Conservation (phyloP, 352 stramenopile genomes). For the Ophiocytium majus region DNA sequence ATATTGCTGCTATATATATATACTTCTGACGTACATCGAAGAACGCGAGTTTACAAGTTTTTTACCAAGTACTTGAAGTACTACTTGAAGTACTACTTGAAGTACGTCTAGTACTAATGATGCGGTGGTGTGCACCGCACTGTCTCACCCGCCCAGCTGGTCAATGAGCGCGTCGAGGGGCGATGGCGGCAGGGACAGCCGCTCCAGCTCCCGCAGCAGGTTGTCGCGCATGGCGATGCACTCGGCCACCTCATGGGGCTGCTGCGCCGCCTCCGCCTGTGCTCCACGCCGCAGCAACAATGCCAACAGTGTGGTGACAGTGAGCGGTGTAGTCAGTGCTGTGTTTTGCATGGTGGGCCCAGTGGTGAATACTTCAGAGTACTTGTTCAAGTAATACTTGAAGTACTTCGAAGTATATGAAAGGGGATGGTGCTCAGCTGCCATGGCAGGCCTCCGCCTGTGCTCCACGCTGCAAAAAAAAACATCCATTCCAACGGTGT, state of each 20-base stretch:
- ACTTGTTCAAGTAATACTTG: background rate
- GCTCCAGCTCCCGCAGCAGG: constrained; percentile 16
- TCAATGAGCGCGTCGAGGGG: constrained; percentile 70
- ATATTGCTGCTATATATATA: too few species aligned
- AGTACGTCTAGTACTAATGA: too few species aligned
- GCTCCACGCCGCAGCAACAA: background rate
- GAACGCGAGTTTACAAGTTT: too few species aligned
- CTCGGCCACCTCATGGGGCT: constrained; percentile 21
- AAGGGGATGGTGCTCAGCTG: background rate
- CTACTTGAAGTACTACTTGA: too few species aligned
- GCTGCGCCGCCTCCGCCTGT: constrained; percentile 31
- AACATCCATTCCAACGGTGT: background rate
- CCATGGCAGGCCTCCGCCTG: too few species aligned
- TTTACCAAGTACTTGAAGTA: too few species aligned
- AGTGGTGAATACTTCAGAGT: background rate
- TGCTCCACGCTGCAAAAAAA: background rate
- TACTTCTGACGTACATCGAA: too few species aligned
- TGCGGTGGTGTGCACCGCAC: constrained; percentile 70
- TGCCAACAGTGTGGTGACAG: too few species aligned
- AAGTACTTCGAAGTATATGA: background rate
- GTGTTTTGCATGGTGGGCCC: background rate
- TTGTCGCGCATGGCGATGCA: constrained; percentile 25
- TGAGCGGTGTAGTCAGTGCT: too few species aligned
- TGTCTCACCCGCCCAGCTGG: constrained; percentile 62
- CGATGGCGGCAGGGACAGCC: constrained; percentile 32